phyloP scores from a whole-genome alignment of 108 stramenopile species.

The Epithemia pelagica region DNA sequence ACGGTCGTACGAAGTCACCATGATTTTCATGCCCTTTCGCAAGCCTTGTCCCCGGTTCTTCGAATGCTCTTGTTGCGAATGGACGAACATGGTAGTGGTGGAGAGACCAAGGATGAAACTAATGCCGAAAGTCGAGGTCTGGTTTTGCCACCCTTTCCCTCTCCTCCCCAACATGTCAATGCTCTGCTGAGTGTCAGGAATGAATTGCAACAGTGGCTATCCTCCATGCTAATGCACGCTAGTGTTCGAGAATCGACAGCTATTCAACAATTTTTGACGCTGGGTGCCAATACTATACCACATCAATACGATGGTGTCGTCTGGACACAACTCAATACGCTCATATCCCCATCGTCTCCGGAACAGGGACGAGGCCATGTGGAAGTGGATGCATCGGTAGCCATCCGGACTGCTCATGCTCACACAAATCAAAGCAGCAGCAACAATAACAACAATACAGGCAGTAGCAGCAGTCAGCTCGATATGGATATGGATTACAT shows the following conservation, averaged over 20 bases:
- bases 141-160: neutral
- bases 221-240: constrained; percentile 43
- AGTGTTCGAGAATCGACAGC: constrained; percentile 53
- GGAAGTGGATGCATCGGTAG: neutral
- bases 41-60: constrained; percentile 30
- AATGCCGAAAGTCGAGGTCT: neutral
- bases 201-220: constrained; percentile 62
- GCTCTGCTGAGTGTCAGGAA: constrained; percentile 43
- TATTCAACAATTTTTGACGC: constrained; percentile 67
- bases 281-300: constrained; percentile 73
- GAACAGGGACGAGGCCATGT: neutral
- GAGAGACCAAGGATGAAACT: neutral
- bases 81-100: neutral
- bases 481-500: constrained; percentile 86
- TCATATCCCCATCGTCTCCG: neutral
- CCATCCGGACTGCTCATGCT: neutral
- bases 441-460: neutral
- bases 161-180: constrained; percentile 21
- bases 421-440: neutral
- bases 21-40: constrained; percentile 57
- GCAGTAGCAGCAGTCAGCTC: too few species aligned
- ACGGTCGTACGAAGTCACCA: constrained; percentile 77
- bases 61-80: constrained; percentile 40
- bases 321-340: constrained; percentile 60
- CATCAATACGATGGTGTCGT: constrained; percentile 71